A percentile compares a stretch with the other conserved stretches of the same genome.
Evolutionary conservation across 306 rosid genomes (phyloP).

Genomic region (Abrus precatorius): DNA sequence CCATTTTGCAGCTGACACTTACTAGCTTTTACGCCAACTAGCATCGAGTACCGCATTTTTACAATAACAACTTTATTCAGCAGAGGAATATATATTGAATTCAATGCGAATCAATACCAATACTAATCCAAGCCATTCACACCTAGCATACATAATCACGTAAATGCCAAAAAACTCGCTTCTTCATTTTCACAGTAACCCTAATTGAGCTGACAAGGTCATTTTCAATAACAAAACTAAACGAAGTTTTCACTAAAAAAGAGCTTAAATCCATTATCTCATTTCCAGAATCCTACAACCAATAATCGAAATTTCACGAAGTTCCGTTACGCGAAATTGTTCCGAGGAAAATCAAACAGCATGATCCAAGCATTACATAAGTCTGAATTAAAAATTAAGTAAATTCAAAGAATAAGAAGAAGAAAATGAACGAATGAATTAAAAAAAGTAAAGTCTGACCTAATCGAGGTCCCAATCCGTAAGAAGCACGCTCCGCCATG

Average conservation of each 20-base stretch:
- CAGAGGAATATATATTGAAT: background rate
- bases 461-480: conserved; percentile 66
- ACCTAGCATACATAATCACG: background rate
- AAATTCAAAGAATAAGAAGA: background rate
- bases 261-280: background rate
- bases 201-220: conserved; percentile 17
- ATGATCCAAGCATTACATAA: conserved; percentile 14
- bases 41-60: background rate
- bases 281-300: background rate
- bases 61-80: conserved; percentile 23
- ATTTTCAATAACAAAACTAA: conserved; percentile 15
- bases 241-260: background rate
- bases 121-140: conserved; percentile 4
- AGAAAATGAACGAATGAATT: background rate
- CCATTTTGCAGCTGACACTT: background rate
- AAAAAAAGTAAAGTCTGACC: conserved; percentile 56
- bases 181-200: conserved; percentile 8
- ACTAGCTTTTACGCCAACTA: conserved; percentile 6
- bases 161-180: background rate
- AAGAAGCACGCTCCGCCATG: conserved; percentile 81
- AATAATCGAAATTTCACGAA: background rate
- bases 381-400: background rate
- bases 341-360: background rate
- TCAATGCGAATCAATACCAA: conserved; percentile 11
- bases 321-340: background rate